A percentile compares a stretch with the other conserved stretches of the same genome.
phyloP scores from a whole-genome alignment of 352 stramenopile genomes.

The Globisporangium paroecandrum region DNA sequence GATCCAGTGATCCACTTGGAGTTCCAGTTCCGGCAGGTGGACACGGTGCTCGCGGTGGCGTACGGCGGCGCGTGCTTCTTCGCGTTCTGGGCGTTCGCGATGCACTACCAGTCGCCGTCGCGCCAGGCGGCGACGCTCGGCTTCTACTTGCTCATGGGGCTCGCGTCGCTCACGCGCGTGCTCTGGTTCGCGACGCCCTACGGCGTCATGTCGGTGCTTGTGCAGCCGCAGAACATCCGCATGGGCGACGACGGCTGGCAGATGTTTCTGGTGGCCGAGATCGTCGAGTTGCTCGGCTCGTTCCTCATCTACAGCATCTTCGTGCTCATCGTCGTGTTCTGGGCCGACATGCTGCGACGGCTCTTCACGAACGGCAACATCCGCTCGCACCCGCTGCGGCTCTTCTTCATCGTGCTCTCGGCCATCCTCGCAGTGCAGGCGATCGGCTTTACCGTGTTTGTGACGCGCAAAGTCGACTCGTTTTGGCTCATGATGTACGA shows the following conservation, averaged over 20 bases:
- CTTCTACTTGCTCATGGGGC: slow-evolving; percentile 76
- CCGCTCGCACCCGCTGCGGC: slow-evolving; percentile 79
- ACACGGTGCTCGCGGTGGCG: slow-evolving; percentile 67
- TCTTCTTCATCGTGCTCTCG: slow-evolving; percentile 86
- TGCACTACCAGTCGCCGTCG: slow-evolving; percentile 56
- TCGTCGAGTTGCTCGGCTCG: slow-evolving; percentile 88
- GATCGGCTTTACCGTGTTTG: slow-evolving; percentile 88
- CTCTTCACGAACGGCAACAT: slow-evolving; percentile 74
- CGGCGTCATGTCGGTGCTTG: slow-evolving; percentile 61
- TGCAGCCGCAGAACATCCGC: slow-evolving; percentile 50
- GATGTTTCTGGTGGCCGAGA: slow-evolving; percentile 79
- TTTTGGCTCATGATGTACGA: slow-evolving; percentile 95
- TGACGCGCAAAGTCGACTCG: slow-evolving; percentile 78
- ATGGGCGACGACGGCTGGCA: slow-evolving; percentile 66
- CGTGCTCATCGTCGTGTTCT: slow-evolving; percentile 97
- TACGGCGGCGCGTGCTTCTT: slow-evolving; percentile 81
- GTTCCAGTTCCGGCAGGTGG: slow-evolving; percentile 78
- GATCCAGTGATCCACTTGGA: slow-evolving; percentile 67
- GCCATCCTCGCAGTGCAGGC: slow-evolving; percentile 67
- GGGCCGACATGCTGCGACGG: slow-evolving; percentile 96
- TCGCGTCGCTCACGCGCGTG: slow-evolving; percentile 59
- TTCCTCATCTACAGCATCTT: slow-evolving; percentile 97
- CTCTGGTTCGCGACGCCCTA: slow-evolving; percentile 78
- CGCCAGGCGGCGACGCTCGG: slow-evolving; percentile 69
- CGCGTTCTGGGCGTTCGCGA: slow-evolving; percentile 73